Evolutionary conservation across 2,329 filamentous ascomycete genomes (phyloP).

Genomic region (Bipolaris gigantea): DNA sequence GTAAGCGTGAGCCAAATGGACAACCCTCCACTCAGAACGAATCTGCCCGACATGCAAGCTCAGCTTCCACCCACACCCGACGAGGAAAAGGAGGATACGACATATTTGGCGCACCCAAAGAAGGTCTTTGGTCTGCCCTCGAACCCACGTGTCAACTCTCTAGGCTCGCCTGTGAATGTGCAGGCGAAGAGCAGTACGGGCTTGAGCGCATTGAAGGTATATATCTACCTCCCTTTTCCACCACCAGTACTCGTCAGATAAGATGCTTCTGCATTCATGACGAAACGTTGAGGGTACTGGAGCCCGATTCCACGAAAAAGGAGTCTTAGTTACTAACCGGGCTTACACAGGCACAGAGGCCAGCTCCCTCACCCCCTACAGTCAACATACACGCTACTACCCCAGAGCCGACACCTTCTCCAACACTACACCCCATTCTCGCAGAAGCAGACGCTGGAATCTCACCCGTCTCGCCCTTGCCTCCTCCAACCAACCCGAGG

Average conservation of each 20-base stretch:
- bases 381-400: slow-evolving; percentile 28
- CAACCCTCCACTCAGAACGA: slow-evolving; percentile 5
- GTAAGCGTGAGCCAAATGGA: not conserved
- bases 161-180: slow-evolving; percentile 29
- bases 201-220: slow-evolving; percentile 44
- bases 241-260: slow-evolving; percentile 27
- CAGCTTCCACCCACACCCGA: slow-evolving; percentile 38
- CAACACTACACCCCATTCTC: slow-evolving; percentile 22
- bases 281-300: slow-evolving; percentile 14
- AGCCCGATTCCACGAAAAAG: not conserved
- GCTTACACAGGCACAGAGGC: slow-evolving; percentile 21
- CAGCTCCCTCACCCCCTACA: slow-evolving; percentile 22
- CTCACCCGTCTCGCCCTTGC: slow-evolving; percentile 28
- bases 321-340: not conserved
- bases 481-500: slow-evolving; percentile 17
- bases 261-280: slow-evolving; percentile 3
- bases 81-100: slow-evolving; percentile 20
- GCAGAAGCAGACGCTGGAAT: slow-evolving; percentile 17
- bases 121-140: slow-evolving; percentile 36
- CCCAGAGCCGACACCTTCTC: slow-evolving; percentile 37
- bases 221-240: slow-evolving; percentile 29
- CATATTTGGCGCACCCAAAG: slow-evolving; percentile 23
- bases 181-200: slow-evolving; percentile 45
- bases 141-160: slow-evolving; percentile 33
- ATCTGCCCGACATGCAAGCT: slow-evolving; percentile 11